A percentile compares a stretch with the other conserved stretches of the same genome.
phyloP scores from a whole-genome alignment of 352 stramenopile species.

The Pythium aristosporum region DNA sequence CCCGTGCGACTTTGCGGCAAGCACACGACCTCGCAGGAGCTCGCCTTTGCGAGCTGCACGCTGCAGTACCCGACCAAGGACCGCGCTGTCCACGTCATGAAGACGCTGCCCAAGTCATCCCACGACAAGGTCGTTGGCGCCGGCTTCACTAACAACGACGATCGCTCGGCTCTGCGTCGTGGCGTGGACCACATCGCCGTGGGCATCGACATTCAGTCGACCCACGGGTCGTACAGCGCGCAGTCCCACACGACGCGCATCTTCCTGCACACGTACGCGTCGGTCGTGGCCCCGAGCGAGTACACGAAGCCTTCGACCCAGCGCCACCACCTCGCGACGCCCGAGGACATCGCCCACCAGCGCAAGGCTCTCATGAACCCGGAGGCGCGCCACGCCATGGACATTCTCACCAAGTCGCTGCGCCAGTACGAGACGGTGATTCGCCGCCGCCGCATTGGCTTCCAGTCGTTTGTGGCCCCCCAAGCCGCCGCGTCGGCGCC shows the following conservation, averaged over 20 bases:
- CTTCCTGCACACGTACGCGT: slow-evolving; percentile 63
- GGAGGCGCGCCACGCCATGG: slow-evolving; percentile 40
- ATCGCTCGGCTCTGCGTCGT: slow-evolving; percentile 50
- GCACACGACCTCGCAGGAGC: slow-evolving; percentile 48
- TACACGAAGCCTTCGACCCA: slow-evolving; percentile 37
- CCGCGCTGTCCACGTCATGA: slow-evolving; percentile 60
- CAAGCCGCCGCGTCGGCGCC: slow-evolving; percentile 26
- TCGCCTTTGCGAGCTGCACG: slow-evolving; percentile 52
- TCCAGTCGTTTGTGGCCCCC: slow-evolving; percentile 69
- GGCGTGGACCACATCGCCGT: slow-evolving; percentile 59
- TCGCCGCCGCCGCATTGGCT: slow-evolving; percentile 59
- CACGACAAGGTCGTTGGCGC: slow-evolving; percentile 52
- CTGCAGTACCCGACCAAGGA: slow-evolving; percentile 41
- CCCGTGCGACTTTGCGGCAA: slow-evolving; percentile 1
- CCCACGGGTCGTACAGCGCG: slow-evolving; percentile 28
- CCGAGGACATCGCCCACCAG: slow-evolving; percentile 32
- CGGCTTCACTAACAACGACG: slow-evolving; percentile 13
- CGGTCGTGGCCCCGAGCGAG: slow-evolving; percentile 32
- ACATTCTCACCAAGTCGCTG: slow-evolving; percentile 48
- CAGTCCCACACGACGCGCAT: slow-evolving; percentile 44
- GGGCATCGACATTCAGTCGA: slow-evolving; percentile 55
- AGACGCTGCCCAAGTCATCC: slow-evolving; percentile 51
- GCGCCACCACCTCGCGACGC: slow-evolving; percentile 22
- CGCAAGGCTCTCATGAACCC: slow-evolving; percentile 48
- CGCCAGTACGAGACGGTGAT: slow-evolving; percentile 57